A percentile compares a stretch with the other conserved stretches of the same genome.
Conservation (phyloP, 176 grass and related monocot genomes). For the Raddia guianensis region DNA sequence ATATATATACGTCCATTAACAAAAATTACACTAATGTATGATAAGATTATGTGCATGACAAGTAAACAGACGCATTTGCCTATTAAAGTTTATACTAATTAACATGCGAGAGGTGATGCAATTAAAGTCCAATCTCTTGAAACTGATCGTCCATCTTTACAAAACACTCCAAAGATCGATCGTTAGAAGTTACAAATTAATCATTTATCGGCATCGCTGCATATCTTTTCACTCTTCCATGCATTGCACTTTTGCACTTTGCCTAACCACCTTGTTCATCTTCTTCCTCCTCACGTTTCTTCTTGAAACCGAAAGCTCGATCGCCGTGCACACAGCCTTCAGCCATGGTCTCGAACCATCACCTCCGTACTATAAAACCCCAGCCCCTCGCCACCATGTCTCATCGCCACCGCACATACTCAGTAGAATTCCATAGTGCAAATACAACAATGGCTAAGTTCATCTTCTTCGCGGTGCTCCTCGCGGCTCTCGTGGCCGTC, state of each 20-base stretch:
- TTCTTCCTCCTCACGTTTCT: not conserved
- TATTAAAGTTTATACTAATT: not conserved
- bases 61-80: not conserved
- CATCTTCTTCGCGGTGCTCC: conserved; percentile 8
- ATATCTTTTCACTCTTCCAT: not conserved
- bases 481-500: conserved; percentile 34
- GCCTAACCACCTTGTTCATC: no score
- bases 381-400: not conserved
- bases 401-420: not conserved
- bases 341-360: conserved; percentile 1
- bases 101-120: not conserved
- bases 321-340: conserved; percentile 31
- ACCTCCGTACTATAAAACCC: not conserved
- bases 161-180: not conserved
- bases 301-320: not conserved
- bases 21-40: not conserved
- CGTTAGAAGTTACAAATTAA: conserved; percentile 12
- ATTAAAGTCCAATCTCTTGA: not conserved
- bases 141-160: not conserved
- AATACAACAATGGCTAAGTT: conserved; percentile 25
- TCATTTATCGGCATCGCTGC: no score
- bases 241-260: not conserved
- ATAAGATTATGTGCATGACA: not conserved
- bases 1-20: not conserved
- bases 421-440: not conserved